phyloP scores from a whole-genome alignment of 179 eudicot species.

The Drosera spatulata region DNA sequence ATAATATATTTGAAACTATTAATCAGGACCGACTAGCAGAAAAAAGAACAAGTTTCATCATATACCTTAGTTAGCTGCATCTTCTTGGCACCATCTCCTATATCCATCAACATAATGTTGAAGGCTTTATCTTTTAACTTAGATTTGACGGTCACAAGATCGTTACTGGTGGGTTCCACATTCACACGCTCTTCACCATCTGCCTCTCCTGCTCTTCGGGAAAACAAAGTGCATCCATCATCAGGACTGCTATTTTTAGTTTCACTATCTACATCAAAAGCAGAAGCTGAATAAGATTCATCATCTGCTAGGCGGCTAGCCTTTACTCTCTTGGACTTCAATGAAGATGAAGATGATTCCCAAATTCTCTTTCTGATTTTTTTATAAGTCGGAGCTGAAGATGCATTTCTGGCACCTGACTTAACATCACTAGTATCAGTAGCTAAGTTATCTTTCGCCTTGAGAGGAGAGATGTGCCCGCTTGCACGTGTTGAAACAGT shows the following conservation, averaged over 20 bases:
- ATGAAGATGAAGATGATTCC: constrained; percentile 57
- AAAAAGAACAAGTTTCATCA: too few relatives aligned
- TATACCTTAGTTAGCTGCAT: constrained; percentile 59
- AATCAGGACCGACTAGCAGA: too few relatives aligned
- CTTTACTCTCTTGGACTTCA: constrained; percentile 79
- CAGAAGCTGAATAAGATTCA: constrained; percentile 19
- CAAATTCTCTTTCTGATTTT: constrained; percentile 49
- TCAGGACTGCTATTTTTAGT: constrained; percentile 11
- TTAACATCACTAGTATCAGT: constrained; percentile 12
- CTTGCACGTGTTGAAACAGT: not conserved
- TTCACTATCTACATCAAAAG: constrained; percentile 17
- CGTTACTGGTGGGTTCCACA: too few relatives aligned
- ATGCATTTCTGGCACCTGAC: constrained; percentile 16
- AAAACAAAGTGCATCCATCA: constrained; percentile 17
- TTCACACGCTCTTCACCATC: too few relatives aligned
- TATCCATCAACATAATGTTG: constrained; percentile 74
- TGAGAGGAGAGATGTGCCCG: constrained; percentile 16
- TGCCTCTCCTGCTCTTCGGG: constrained; percentile 7
- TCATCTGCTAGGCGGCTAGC: constrained; percentile 44
- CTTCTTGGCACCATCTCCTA: constrained; percentile 69
- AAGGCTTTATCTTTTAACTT: constrained; percentile 14
- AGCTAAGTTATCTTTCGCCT: constrained; percentile 12
- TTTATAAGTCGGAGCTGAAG: constrained; percentile 23
- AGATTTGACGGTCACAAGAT: constrained; percentile 8
- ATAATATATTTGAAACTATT: too few relatives aligned